Percentiles rank a stretch among this genome's conserved stretches.
These are phyloP conservation scores for Russula olivacea DNA, from an alignment of 768 basidiomycete species.

Conservation along the genomic window DNA sequence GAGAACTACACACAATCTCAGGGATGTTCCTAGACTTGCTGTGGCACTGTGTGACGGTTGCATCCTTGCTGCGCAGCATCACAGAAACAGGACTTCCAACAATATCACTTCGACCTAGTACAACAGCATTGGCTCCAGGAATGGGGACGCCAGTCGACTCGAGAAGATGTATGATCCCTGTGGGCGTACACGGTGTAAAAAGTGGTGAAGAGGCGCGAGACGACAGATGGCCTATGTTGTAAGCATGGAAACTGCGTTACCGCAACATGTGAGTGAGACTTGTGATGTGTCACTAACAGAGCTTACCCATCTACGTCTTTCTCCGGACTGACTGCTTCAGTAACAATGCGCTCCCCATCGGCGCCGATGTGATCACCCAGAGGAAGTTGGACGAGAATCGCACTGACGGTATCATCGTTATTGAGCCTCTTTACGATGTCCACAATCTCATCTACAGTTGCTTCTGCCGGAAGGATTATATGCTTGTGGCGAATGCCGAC, in stretches of 20 bases:
- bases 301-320: constrained; percentile 96
- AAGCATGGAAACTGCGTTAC: constrained; percentile 80
- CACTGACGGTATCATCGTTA: constrained; percentile 71
- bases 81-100: constrained; percentile 94
- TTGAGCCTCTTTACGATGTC: constrained; percentile 77
- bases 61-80: constrained; percentile 83
- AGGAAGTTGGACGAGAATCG: constrained; percentile 93
- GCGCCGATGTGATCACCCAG: constrained; percentile 75
- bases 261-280: background rate
- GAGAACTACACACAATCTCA: constrained; percentile 51
- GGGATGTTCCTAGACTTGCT: constrained; percentile 80
- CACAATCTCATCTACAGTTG: constrained; percentile 71
- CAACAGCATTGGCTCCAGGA: constrained; percentile 77
- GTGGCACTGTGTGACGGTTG: constrained; percentile 98
- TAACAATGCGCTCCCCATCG: constrained; percentile 83
- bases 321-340: constrained; percentile 88
- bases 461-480: constrained; percentile 60
- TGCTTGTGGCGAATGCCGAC: constrained; percentile 86
- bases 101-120: constrained; percentile 95
- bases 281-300: background rate
- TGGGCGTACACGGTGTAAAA: constrained; percentile 93
- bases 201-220: constrained; percentile 86
- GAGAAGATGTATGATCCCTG: constrained; percentile 85
- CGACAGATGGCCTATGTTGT: constrained; percentile 93
- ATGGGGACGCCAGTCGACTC: constrained; percentile 79